Evolutionary conservation across 148 eudicot species (phyloP).

Genomic region (Diospyros lotus): DNA sequence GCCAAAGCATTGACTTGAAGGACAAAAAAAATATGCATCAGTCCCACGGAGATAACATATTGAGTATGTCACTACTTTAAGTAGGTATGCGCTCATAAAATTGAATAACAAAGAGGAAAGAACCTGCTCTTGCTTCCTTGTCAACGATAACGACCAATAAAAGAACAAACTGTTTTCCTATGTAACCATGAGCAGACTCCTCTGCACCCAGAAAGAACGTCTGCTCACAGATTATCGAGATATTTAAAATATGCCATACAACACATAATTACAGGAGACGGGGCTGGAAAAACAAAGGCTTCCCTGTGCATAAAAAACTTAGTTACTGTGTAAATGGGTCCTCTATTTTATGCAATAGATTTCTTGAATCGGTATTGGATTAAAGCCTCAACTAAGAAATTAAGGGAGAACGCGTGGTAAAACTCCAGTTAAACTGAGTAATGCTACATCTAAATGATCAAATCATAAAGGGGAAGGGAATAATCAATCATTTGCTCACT

Average conservation of each 20-base stretch:
- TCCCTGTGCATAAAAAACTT: neutral
- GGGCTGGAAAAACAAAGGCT: neutral
- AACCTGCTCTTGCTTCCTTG: neutral
- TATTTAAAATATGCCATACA: neutral
- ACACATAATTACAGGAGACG: neutral
- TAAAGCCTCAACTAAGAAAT: neutral
- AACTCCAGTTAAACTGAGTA: constrained; percentile 3
- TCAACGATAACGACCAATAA: neutral
- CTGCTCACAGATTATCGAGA: neutral
- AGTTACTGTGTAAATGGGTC: neutral
- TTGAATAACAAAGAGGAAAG: neutral
- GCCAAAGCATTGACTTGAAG: neutral
- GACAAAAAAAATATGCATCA: neutral
- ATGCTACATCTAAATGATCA: neutral
- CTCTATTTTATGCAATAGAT: neutral
- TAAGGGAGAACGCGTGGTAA: neutral
- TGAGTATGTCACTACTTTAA: neutral
- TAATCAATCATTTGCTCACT: too few species aligned
- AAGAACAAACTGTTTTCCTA: neutral
- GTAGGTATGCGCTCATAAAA: neutral
- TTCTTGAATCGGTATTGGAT: neutral
- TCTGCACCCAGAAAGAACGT: too few species aligned
- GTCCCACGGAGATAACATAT: too few species aligned
- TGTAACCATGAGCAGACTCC: neutral
- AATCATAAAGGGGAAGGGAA: neutral